Evolutionary conservation across 441 rosid genomes (phyloP), one percentile per base, ranked within the genome.

Genomic region (Cnidoscolus chayamansa): DNA sequence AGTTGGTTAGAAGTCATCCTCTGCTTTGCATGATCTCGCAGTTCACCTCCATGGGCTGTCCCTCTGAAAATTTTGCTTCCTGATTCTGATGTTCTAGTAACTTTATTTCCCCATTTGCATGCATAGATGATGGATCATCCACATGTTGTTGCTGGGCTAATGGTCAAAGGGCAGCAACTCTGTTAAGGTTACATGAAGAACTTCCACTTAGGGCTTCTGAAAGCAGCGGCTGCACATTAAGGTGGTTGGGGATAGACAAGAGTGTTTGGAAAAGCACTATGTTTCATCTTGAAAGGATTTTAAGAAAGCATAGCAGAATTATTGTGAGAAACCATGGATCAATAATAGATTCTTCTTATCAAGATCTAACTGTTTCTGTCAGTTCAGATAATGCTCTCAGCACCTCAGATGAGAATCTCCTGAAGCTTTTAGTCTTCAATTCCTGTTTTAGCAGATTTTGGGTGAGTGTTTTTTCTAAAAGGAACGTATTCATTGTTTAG

Each of bases 121-220:
- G 45, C 80, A 61, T 80, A 95, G 98, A 93, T 80, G 95, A 93
- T 57, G 98, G 99, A 63, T 89, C 97, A 59, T 88, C 92, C 56
- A 83, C 86, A 43, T 93, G 84, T 78, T 86, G 76, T 78, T 91
- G 98, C 81, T 91, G 98, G 99, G 86, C 90, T 31, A 77, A 83
- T 81, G 86, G 84, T 77, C 85, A 83, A 78, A 84, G 82, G 78
- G 97, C 97, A 10, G 88, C 83, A 58, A 82, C 83, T 64, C 75
- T 93, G 75, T 81, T 95, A 51, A 85, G 93, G 84, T 85, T 92
- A 77, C 85, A 88, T 68, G 91, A 88, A 50, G 75, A 85, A 74
- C 81, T 82, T 63, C 87, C 84, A 20, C 50, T 48, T n/a, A 68
- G 79, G 65, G 86, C 82, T 60, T 62, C 81, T 59, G 79, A 73